Conservation (phyloP, 2,329 filamentous ascomycete species). For the Aspergillus quadricinctus region DNA sequence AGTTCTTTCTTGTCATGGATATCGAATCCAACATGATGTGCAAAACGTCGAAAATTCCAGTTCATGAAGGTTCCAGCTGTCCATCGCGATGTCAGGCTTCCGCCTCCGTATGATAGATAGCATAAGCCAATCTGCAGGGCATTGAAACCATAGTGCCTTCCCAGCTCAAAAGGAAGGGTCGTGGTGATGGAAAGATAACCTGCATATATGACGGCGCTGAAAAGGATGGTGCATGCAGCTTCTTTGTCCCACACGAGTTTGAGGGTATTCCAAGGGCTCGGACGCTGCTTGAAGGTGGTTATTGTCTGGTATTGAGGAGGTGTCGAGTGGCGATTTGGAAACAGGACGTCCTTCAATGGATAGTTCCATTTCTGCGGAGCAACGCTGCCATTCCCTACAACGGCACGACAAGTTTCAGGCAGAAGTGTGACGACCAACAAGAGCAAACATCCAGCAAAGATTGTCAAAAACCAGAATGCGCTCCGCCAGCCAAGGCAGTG, state of each 20-base stretch:
- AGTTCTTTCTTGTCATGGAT: constrained; percentile 2
- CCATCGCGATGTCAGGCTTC: constrained; percentile 19
- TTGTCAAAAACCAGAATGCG: constrained; percentile 31
- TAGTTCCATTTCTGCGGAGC: constrained; percentile 10
- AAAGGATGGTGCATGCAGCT: constrained; percentile 26
- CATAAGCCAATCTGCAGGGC: constrained; percentile 16
- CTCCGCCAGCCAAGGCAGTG: constrained; percentile 23
- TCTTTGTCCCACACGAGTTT: constrained; percentile 26
- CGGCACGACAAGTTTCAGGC: constrained; percentile 30
- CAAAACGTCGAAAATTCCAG: constrained; percentile 9
- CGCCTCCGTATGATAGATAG: constrained; percentile 22
- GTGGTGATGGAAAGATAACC: constrained; percentile 36
- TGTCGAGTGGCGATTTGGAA: background rate
- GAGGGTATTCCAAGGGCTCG: background rate
- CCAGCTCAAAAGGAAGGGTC: constrained; percentile 28
- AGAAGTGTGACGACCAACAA: constrained; percentile 10
- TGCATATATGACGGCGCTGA: constrained; percentile 26
- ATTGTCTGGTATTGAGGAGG: background rate
- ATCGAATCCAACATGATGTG: constrained; percentile 1
- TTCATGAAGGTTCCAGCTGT: constrained; percentile 12
- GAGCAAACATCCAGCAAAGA: constrained; percentile 19
- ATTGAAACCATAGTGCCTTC: constrained; percentile 28
- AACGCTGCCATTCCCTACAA: constrained; percentile 30
- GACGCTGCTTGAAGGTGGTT: background rate
- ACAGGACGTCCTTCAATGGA: constrained; percentile 3